Evolutionary conservation across 2,329 filamentous ascomycete genomes (phyloP).

Genomic region (Talaromyces islandicus): DNA sequence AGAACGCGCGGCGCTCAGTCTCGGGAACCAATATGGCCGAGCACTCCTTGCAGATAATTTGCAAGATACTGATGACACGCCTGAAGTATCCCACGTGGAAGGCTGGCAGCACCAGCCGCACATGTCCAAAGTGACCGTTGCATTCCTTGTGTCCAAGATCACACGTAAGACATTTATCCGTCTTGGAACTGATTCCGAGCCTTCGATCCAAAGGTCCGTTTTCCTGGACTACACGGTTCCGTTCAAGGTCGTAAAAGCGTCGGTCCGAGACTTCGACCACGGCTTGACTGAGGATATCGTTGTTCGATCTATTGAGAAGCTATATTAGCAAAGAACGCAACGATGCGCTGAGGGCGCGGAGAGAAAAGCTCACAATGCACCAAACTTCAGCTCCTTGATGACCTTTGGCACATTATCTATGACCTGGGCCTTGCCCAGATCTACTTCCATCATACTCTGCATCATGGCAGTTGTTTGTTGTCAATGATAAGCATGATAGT

Average conservation of each 20-base stretch:
- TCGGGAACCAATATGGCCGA: conserved; percentile 78
- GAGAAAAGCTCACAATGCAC: conserved; percentile 63
- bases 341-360: neutral
- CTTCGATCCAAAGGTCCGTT: conserved; percentile 85
- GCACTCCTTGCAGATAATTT: conserved; percentile 95
- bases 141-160: conserved; percentile 74
- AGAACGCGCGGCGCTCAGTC: conserved; percentile 65
- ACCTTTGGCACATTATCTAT: conserved; percentile 83
- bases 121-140: conserved; percentile 92
- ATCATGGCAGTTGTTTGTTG: conserved; percentile 25
- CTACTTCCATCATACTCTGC: conserved; percentile 40
- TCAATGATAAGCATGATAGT: conserved; percentile 31
- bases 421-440: conserved; percentile 73
- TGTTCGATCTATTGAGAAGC: conserved; percentile 62
- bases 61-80: conserved; percentile 83
- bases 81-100: conserved; percentile 97
- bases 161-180: conserved; percentile 73
- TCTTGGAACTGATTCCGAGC: conserved; percentile 84
- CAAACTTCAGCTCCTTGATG: conserved; percentile 90
- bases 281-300: conserved; percentile 92
- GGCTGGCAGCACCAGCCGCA: conserved; percentile 80
- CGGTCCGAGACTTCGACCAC: conserved; percentile 93
- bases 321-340: neutral
- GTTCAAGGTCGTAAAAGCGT: conserved; percentile 84
- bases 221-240: conserved; percentile 66